Evolutionary conservation across 768 basidiomycete genomes (phyloP), one percentile per base, ranked within the genome.

Genomic region (Boletellus ananiceps): DNA sequence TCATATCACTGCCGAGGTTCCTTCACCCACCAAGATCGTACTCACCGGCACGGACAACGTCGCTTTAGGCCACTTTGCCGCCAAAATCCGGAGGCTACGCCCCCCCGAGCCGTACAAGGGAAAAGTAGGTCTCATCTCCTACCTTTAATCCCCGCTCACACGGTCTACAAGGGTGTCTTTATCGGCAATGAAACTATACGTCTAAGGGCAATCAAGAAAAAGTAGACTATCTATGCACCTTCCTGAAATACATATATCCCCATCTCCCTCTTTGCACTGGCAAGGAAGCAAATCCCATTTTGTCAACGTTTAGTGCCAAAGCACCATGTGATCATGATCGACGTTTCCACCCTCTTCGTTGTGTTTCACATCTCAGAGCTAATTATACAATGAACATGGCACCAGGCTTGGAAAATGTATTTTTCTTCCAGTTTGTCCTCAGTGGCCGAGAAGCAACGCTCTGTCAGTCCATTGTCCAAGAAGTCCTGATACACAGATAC

Each of bases 51-150:
- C 81, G 47, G 87, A 96, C 72, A 97, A 97, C 68, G 88, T 96
- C 59, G 70, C 76, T 41, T 67, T 99, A 50, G 93, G 93, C 2
- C 74, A 90, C 56, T 95, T 95, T 64, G 88, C 93, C 0, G 92
- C 94, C 5, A 80, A 83, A 56, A 84, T 98, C 21, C 76, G 93
- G 54, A 78, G 77, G 51, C 86, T 84, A 72, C 80, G 95, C 59
- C 86, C 85, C 58, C 95, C 95, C 18, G 95, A 99, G 65, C 94
- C 93, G 14, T 99, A 97, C 71, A 92, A 97, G 71, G 95, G 93
- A 65, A 97, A 97, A 80, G 93, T 95, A 62, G 44, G 87, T 70
- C 40, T 8, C 1, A 15, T 16, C 25, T n/a, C 3, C 19, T 40
- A 18, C 38, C 31, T 18, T 33, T 29, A 23, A 14, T 19, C 29